These are phyloP conservation scores for Chlamydomonas reinhardtii DNA, from an alignment of 163 green algal species.

Conservation along the genomic window DNA sequence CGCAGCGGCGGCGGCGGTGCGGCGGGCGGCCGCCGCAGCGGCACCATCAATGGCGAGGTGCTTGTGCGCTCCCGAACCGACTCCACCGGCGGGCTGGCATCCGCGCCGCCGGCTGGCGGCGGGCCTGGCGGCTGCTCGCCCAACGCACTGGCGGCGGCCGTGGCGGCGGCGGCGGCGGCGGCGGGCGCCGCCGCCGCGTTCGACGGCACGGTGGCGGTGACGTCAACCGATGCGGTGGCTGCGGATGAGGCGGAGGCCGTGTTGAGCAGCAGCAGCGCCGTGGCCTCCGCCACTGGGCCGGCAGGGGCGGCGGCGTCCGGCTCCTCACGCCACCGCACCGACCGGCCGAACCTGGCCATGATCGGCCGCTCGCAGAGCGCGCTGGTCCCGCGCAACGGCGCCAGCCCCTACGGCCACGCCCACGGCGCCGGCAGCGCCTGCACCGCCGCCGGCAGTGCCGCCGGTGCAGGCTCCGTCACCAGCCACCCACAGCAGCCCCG, in stretches of 20 bases:
- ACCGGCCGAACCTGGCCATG: neutral
- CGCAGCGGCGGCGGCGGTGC: neutral
- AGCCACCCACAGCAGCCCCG: neutral
- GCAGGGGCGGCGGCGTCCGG: neutral
- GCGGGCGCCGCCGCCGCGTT: neutral
- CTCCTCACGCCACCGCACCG: neutral
- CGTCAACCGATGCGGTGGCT: neutral
- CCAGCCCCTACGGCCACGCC: neutral
- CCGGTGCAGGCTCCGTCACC: no score
- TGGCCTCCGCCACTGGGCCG: no score
- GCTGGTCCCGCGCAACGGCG: neutral
- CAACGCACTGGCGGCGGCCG: neutral
- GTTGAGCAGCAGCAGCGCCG: no score
- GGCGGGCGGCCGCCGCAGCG: neutral
- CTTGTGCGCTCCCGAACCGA: no score
- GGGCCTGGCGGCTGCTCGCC: neutral
- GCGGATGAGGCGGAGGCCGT: no score
- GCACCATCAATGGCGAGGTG: neutral
- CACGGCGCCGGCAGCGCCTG: neutral
- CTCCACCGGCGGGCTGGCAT: no score
- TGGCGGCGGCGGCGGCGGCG: neutral
- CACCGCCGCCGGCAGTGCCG: neutral
- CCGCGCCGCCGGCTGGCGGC: neutral
- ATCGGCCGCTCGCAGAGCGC: slow-evolving; percentile 1
- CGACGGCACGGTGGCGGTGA: neutral